A percentile compares a stretch with the other conserved stretches of the same genome.
phyloP scores from a whole-genome alignment of 495 filamentous ascomycete species.

The Xylaria castorea region DNA sequence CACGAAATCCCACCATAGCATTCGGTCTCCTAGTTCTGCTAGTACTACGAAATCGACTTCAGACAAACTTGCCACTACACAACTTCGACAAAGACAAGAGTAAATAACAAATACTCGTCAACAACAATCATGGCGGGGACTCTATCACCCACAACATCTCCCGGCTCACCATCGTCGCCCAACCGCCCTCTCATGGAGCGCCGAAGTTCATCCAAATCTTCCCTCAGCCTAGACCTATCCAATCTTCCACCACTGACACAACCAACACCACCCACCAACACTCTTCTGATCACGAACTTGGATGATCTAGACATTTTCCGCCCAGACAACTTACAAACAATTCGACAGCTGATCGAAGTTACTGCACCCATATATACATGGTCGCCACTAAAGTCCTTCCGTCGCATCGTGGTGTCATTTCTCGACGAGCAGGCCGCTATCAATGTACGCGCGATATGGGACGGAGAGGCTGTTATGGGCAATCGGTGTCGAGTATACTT shows the following conservation, averaged over 20 bases:
- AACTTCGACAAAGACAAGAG: not conserved
- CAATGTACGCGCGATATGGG: conserved; percentile 71
- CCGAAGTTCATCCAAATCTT: conserved; percentile 51
- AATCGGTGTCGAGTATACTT: conserved; percentile 84
- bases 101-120: not conserved
- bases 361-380: conserved; percentile 81
- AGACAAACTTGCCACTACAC: not conserved
- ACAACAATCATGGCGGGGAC: conserved; percentile 36
- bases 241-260: conserved; percentile 77
- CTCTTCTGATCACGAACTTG: conserved; percentile 91
- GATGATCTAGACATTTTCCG: conserved; percentile 79
- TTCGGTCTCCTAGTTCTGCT: not conserved
- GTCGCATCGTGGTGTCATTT: conserved; percentile 92
- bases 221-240: conserved; percentile 82
- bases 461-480: conserved; percentile 72
- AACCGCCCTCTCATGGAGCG: conserved; percentile 34
- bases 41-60: not conserved
- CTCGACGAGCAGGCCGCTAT: conserved; percentile 74
- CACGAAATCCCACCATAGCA: not conserved
- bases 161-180: conserved; percentile 37
- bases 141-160: conserved; percentile 42
- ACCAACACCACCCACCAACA: conserved; percentile 88
- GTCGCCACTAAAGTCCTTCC: conserved; percentile 90
- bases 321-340: conserved; percentile 72
- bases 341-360: conserved; percentile 72